Conservation (phyloP, 2,329 filamentous ascomycete species). For the Cladosporium sp. region DNA sequence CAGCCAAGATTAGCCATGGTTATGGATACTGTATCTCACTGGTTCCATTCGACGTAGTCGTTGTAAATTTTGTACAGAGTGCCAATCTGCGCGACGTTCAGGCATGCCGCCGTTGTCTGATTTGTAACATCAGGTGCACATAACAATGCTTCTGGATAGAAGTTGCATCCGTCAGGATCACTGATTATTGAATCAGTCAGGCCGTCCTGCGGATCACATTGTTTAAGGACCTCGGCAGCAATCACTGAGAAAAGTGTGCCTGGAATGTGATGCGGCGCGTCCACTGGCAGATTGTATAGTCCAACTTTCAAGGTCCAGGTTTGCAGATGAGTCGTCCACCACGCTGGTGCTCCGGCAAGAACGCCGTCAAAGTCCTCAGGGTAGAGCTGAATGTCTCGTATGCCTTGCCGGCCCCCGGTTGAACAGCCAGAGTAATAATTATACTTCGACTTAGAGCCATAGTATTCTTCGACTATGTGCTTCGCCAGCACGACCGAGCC, state of each 20-base stretch:
- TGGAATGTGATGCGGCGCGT: constrained; percentile 43
- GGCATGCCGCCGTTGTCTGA: constrained; percentile 32
- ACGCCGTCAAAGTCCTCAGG: constrained; percentile 57
- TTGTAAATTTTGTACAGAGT: constrained; percentile 42
- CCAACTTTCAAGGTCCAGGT: constrained; percentile 43
- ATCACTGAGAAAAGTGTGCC: constrained; percentile 37
- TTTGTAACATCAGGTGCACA: constrained; percentile 31
- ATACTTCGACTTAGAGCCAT: constrained; percentile 39
- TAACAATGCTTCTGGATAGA: constrained; percentile 38
- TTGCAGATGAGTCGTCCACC: constrained; percentile 49
- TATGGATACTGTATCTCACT: too few relatives aligned
- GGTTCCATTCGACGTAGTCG: constrained; percentile 33
- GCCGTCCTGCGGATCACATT: constrained; percentile 51
- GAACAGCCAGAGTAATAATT: constrained; percentile 58
- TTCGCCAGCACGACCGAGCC: constrained; percentile 48
- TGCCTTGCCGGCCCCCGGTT: constrained; percentile 55
- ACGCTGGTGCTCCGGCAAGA: constrained; percentile 49
- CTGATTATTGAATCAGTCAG: constrained; percentile 48
- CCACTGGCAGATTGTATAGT: constrained; percentile 45
- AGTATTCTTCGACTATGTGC: constrained; percentile 45
- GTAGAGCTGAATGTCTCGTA: constrained; percentile 50
- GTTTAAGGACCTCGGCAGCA: constrained; percentile 41
- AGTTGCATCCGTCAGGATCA: constrained; percentile 42
- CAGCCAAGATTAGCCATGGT: too few relatives aligned
- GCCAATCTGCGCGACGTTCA: constrained; percentile 42